A percentile compares a stretch with the other conserved stretches of the same genome.
These are phyloP conservation scores for Tilletia caries DNA, from an alignment of 1,284 basidiomycete species.

Conservation along the genomic window DNA sequence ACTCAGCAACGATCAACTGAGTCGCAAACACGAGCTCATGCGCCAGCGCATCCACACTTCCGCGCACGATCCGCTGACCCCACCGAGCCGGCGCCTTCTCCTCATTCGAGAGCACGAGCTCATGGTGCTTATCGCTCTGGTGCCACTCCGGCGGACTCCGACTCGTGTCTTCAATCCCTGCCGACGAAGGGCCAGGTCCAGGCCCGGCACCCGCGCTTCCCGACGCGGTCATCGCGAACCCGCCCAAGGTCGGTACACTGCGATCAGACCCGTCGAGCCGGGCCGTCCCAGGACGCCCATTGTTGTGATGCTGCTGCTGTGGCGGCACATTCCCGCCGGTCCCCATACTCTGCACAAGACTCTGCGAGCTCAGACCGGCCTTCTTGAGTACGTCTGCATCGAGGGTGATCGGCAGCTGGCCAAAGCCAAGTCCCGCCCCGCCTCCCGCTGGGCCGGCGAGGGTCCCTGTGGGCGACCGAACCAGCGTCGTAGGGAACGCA, in stretches of 20 bases:
- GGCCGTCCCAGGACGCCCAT: not conserved
- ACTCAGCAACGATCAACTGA: slow-evolving; percentile 21
- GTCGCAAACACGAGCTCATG: slow-evolving; percentile 48
- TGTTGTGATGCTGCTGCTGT: no score
- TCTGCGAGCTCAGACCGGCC: slow-evolving; percentile 38
- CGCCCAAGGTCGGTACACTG: not conserved
- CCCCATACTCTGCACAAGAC: slow-evolving; percentile 24
- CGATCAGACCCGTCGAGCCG: no score
- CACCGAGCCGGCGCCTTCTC: slow-evolving; percentile 30
- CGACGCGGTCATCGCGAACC: not conserved
- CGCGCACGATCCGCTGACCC: slow-evolving; percentile 37
- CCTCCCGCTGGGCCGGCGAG: no score
- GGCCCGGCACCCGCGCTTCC: not conserved
- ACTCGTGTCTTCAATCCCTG: not conserved
- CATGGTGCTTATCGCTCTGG: slow-evolving; percentile 31
- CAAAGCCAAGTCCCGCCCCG: not conserved
- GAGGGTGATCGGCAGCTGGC: slow-evolving; percentile 16
- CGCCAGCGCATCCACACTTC: slow-evolving; percentile 37
- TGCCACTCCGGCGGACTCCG: slow-evolving; percentile 27
- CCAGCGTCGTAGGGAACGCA: slow-evolving; percentile 32
- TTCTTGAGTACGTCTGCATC: slow-evolving; percentile 30
- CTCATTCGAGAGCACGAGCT: slow-evolving; percentile 29
- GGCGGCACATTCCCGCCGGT: not conserved
- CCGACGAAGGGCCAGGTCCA: not conserved
- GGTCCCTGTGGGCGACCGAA: slow-evolving; percentile 18